These are phyloP conservation scores for Phlebiopsis flavidoalba DNA, from an alignment of 768 basidiomycete genomes.

Conservation along the genomic window DNA sequence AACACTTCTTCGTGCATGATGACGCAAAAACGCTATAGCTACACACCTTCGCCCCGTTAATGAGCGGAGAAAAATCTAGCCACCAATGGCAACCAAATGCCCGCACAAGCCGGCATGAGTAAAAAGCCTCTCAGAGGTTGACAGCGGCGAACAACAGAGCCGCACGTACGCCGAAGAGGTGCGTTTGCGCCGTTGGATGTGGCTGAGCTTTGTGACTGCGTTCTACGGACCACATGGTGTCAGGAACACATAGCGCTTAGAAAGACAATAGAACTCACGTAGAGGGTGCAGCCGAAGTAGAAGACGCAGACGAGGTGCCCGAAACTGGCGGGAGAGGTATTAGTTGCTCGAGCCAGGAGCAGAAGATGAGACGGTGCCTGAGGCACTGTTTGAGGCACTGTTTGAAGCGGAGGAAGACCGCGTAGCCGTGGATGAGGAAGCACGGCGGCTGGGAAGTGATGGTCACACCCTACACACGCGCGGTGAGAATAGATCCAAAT, in stretches of 20 bases:
- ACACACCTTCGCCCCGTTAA: not conserved
- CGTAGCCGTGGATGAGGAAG: not conserved
- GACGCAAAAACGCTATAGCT: not conserved
- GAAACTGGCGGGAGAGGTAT: not conserved
- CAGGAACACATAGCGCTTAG: not conserved
- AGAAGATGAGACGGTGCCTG: slow-evolving; percentile 16
- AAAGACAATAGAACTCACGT: not conserved
- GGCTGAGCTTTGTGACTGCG: slow-evolving; percentile 10
- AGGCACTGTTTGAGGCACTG: slow-evolving; percentile 22
- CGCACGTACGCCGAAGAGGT: slow-evolving; percentile 34
- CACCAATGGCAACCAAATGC: not conserved
- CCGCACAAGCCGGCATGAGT: not conserved
- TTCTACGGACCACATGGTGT: slow-evolving; percentile 5
- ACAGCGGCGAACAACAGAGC: slow-evolving; percentile 41
- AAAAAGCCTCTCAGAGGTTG: slow-evolving; percentile 31
- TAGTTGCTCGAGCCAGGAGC: not conserved
- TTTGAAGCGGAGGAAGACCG: slow-evolving; percentile 32
- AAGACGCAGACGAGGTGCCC: not conserved
- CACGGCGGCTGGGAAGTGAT: slow-evolving; percentile 2
- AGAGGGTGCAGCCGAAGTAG: slow-evolving; percentile 16
- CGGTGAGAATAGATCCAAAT: not conserved
- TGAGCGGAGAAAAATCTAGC: not conserved
- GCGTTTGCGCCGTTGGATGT: slow-evolving; percentile 29
- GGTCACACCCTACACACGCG: slow-evolving; percentile 3
- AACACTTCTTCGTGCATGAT: not conserved